Evolutionary conservation across 192 early-diverging fungal genomes (phyloP), one percentile per base, ranked within the genome.

Genomic region (Gamsiella multidivaricata): DNA sequence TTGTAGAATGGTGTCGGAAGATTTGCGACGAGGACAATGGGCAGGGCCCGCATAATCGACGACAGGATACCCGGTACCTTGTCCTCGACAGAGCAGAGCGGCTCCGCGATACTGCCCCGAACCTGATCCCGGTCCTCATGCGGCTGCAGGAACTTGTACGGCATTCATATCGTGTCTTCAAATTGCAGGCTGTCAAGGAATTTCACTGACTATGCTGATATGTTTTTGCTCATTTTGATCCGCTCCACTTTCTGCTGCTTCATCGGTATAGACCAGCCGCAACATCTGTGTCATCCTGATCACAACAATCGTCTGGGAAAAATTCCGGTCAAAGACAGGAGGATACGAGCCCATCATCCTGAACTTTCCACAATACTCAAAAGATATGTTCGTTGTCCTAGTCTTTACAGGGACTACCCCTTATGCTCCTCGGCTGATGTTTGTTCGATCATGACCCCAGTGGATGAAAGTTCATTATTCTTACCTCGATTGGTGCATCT

Each of bases 31-130:
- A 46, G 23, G 69, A 65, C 15, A 23, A 54, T 26, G 25, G 22
- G 7, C 53, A 18, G 9, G 23, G 5, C 47, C 50, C 34, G n/a
- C 1, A 17, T 11, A 8, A 17, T 29, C 8, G 14, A 20, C 34
- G 42, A 28, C 62, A 76, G 4, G 73, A 76, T n/a, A 76, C 73
- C 0, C 52, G 74, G 20, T 85, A 88, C 51, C 49, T 91, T 60
- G 82, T 95, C 0, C 67, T 96, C 8, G 95, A 98, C 60, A 83
- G 92, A 34, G 94, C 94, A 0, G 94, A 96, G 67, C 76, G 90
- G 22, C 81, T 98, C 46, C 84, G 94, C 18, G 89, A 91, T 56
- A 89, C 91, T 37, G 82, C 87, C 1, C 80, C 90, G 1, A 85
- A 82, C 33, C 76, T 96, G 17, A 71, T 96, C 55, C 87, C 92